These are phyloP conservation scores for Lagerstroemia fauriei DNA, from an alignment of 441 rosid genomes.

Conservation along the genomic window DNA sequence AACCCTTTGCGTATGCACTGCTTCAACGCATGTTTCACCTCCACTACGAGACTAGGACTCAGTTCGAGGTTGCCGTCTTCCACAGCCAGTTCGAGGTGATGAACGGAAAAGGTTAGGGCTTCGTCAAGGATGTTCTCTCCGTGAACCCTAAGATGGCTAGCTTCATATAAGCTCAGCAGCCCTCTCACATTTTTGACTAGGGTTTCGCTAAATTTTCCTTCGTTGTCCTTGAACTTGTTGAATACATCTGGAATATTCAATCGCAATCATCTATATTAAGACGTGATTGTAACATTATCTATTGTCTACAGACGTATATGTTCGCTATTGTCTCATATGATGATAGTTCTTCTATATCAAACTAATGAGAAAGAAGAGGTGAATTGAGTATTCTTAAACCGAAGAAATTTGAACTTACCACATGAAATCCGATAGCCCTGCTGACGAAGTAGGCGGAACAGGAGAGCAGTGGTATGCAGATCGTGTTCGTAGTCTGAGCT, in stretches of 20 bases:
- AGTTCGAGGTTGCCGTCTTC: background rate
- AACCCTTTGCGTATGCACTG: slow-evolving; percentile 16
- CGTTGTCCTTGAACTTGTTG: too few relatives aligned
- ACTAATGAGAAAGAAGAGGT: background rate
- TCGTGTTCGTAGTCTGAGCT: background rate
- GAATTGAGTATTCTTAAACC: background rate
- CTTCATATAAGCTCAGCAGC: too few relatives aligned
- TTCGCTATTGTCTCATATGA: slow-evolving; percentile 25
- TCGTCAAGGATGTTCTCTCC: too few relatives aligned
- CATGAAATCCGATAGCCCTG: background rate
- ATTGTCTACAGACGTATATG: too few relatives aligned
- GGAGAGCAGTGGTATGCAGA: background rate
- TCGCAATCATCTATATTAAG: too few relatives aligned
- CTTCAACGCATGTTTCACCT: slow-evolving; percentile 14
- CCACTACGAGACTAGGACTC: background rate
- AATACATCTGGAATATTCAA: too few relatives aligned
- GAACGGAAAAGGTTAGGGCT: background rate
- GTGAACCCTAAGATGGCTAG: too few relatives aligned
- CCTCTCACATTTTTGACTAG: too few relatives aligned
- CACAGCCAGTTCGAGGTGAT: slow-evolving; percentile 2
- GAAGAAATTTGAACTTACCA: background rate
- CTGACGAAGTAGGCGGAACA: background rate
- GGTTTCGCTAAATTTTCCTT: too few relatives aligned
- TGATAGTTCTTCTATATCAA: slow-evolving; percentile 17
- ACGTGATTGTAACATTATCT: too few relatives aligned